These are phyloP conservation scores for Arachnomyces sp. DNA, from an alignment of 2,329 filamentous ascomycete genomes.

Conservation along the genomic window DNA sequence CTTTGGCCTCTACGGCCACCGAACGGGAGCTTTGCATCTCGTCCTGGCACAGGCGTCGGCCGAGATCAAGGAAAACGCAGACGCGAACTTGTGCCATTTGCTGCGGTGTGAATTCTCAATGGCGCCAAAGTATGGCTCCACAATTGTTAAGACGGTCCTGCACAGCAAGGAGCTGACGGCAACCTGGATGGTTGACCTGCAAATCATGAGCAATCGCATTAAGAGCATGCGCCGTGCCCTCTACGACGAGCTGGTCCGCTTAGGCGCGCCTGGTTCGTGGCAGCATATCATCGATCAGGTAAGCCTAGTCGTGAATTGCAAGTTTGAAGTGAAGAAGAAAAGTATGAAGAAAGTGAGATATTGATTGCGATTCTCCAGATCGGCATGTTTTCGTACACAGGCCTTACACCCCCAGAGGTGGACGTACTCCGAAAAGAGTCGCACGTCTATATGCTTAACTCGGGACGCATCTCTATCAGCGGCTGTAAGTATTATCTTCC, in stretches of 20 bases:
- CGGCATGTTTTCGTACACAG: constrained; percentile 26
- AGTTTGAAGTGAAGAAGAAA: too few species aligned
- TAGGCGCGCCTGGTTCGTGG: constrained; percentile 87
- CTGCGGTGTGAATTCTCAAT: too few species aligned
- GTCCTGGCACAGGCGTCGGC: too few species aligned
- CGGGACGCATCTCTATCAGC: constrained; percentile 19
- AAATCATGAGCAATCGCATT: constrained; percentile 89
- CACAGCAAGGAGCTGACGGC: too few species aligned
- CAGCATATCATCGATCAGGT: constrained; percentile 97
- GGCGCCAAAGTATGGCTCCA: too few species aligned
- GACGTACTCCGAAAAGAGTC: constrained; percentile 13
- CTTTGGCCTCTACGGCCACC: constrained; percentile 87
- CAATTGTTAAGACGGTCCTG: too few species aligned
- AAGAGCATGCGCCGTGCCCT: constrained; percentile 79
- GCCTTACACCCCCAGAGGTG: constrained; percentile 18
- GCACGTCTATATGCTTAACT: constrained; percentile 21
- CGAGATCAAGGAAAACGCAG: too few species aligned
- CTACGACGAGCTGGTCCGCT: constrained; percentile 70
- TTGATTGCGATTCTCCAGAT: constrained; percentile 10
- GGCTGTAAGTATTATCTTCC: constrained; percentile 14
- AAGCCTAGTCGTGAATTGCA: constrained; percentile 3
- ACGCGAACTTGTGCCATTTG: too few species aligned
- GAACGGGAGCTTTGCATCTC: constrained; percentile 84
- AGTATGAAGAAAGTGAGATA: too few species aligned
- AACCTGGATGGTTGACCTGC: constrained; percentile 75